A percentile compares a stretch with the other conserved stretches of the same genome.
Evolutionary conservation across 345 rosid species (phyloP).

Genomic region (Dovyalis caffra): DNA sequence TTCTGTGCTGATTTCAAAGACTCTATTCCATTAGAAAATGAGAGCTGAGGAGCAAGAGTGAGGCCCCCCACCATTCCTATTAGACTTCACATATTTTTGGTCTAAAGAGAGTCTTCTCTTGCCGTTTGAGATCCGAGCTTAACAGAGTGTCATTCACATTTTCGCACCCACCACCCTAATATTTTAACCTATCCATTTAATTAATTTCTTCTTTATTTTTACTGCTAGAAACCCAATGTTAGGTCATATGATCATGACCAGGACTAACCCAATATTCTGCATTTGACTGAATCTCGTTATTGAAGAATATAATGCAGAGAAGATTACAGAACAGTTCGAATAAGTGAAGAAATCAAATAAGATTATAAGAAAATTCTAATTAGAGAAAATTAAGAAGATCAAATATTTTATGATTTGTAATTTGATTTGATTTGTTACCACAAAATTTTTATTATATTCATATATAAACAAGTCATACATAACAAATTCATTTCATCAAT

Average conservation of each 20-base stretch:
- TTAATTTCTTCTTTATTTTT: conserved; percentile 2
- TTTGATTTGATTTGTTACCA: too few species aligned
- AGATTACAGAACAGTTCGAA: too few species aligned
- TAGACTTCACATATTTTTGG: conserved; percentile 9
- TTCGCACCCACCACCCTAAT: conserved; percentile 24
- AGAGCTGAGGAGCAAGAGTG: conserved; percentile 18
- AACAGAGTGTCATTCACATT: conserved; percentile 36
- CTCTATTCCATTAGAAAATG: not conserved
- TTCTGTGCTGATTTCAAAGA: conserved; percentile 10
- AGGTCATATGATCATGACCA: conserved; percentile 28
- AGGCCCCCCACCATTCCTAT: not conserved
- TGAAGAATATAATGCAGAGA: too few species aligned
- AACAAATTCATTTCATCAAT: too few species aligned
- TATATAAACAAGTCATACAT: too few species aligned
- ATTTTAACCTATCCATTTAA: conserved; percentile 18
- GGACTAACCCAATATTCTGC: conserved; percentile 4
- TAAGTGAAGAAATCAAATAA: too few species aligned
- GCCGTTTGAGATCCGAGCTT: conserved; percentile 56
- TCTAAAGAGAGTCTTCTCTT: conserved; percentile 27
- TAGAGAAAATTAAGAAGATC: too few species aligned
- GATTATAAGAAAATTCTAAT: too few species aligned
- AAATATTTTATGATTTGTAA: too few species aligned
- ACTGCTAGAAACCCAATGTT: conserved; percentile 32
- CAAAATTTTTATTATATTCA: too few species aligned
- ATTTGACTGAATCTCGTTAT: conserved; percentile 33